Base-by-base conservation (phyloP, 148 eudicot genomes). In the Pharnaceum exiguum region DNA sequence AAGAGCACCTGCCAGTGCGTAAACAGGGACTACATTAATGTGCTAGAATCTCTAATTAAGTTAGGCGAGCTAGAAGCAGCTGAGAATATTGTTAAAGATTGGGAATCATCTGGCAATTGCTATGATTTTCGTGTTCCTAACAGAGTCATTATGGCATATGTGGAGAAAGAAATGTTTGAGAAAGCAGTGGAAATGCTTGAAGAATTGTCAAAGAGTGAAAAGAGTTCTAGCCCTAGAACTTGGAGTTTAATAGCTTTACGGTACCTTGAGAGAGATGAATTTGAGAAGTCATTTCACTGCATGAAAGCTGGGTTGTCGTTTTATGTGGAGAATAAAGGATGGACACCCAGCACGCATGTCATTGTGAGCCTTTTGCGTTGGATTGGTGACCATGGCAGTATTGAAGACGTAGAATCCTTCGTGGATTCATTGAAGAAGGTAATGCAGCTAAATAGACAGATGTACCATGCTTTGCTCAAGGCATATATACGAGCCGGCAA, bases 51-150 rank as follows among this genome's bases (percentile, higher is more conserved):
- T 32, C 69, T 93, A 17, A 83, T 86, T 60, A 86, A 65, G 69
- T 68, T 82, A 38, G 86, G 66, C 63, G 83, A 77, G 48, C 55
- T 89, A 32, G 79, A 74, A 47, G 85, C 72, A 65, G 95, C 96
- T 27, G 82, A 79, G 77, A 67, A 75, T 38, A 57, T 89, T 32
- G 67, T 93, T 23, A 73, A 65, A 68, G 95, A 82, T 33, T 93
- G 99, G 99, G 79, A 81, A 32, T 65, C 74, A 26, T 89, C 95
- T 43, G 82, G 74, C 33, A 89, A 93, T 71, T 71, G 71, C 65
- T 78, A 79, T 55, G 96, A 83, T 73, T 72, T 79, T 33, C 84
- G 82, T 25, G 82, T 93, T 43, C 89, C 87, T 50, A 55, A 70
- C 23, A 42, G 60, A 12, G 62, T 89, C 25, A 58, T 88, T 52